Percentiles rank a stretch among this genome's conserved stretches.
phyloP scores from a whole-genome alignment of 2,329 filamentous ascomycete species.

The Xylaria sp. region DNA sequence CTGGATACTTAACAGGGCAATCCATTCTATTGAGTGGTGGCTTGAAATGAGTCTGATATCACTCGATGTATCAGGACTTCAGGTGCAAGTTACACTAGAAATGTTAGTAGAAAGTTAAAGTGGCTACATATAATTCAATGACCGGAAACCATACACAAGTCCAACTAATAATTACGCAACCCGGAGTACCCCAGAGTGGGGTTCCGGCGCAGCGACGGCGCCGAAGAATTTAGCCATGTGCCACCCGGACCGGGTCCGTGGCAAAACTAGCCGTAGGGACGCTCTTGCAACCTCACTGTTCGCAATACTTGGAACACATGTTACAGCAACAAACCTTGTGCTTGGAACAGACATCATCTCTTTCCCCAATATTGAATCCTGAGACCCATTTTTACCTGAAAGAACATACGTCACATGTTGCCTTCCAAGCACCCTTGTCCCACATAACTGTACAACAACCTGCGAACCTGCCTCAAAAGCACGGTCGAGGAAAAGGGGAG shows the following conservation, averaged over 20 bases:
- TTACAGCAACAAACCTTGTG: not conserved
- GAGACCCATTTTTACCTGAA: not conserved
- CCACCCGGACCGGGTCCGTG: constrained; percentile 24
- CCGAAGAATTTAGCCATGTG: constrained; percentile 17
- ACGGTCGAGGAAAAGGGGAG: not conserved
- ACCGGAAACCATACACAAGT: not conserved
- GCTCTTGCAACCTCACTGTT: not conserved
- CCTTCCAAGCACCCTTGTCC: not conserved
- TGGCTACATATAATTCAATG: not conserved
- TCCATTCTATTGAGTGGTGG: constrained; percentile 64
- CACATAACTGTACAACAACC: not conserved
- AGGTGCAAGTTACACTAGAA: not conserved
- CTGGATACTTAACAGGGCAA: constrained; percentile 70
- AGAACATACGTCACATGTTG: not conserved
- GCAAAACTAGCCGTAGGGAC: not conserved
- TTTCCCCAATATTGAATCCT: not conserved
- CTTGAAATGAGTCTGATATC: constrained; percentile 54
- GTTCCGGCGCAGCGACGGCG: constrained; percentile 18
- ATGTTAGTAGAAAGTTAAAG: not conserved
- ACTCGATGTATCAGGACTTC: not conserved
- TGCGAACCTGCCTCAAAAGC: constrained; percentile 7
- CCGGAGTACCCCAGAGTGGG: constrained; percentile 20
- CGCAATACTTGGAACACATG: not conserved
- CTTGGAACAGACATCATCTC: not conserved
- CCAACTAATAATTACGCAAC: constrained; percentile 13